Base-by-base conservation (phyloP, 2,329 filamentous ascomycete genomes). In the Alternaria atra region DNA sequence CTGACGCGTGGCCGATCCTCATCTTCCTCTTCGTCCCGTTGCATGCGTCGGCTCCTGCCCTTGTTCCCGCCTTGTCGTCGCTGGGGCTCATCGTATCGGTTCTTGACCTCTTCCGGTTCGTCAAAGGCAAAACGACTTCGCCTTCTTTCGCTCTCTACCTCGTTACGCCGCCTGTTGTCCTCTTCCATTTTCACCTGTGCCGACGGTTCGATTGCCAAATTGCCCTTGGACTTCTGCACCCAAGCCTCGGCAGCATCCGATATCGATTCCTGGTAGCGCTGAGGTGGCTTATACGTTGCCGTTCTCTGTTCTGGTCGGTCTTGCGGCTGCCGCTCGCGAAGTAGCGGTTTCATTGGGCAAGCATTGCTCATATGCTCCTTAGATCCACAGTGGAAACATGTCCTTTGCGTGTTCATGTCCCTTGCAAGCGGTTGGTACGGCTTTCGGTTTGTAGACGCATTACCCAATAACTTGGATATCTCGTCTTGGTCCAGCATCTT, bases 61-160 rank as follows among this genome's bases (percentile, higher is more conserved):
- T 47, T 61, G 48, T 56, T 40, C n/a, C 64, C 65, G 25, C 59
- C 61, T 29, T 58, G 65, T 6, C 75, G 73, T 46, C 65, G 68
- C 59, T 67, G 66, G n/a, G 75, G 73, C 55, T 76, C 64, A 39
- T 77, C 70, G 51, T 73, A 77, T 23, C 70, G 69, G 29, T 76
- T 76, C 46, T 63, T 69, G 25, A 57, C 61, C 17, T 68, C 65
- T 4, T 29, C 52, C 5, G 67, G 60, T 7, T 72, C 68, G 2
- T 73, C 67, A 25, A 71, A 61, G 8, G 62, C 67, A 35, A 77
- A 77, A n/a, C 69, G 68, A 43, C 53, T 65, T 35, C 68, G 66
- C 37, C 72, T 69, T 56, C 70, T 63, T 29, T 75, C 73, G 15
- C 58, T 60, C 4, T 65, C 70, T 3, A 57, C 53, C 20, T 66